Evolutionary conservation across 371 early-diverging fungal species (phyloP), one percentile per base, ranked within the genome.

Genomic region (Globomyces sp.): DNA sequence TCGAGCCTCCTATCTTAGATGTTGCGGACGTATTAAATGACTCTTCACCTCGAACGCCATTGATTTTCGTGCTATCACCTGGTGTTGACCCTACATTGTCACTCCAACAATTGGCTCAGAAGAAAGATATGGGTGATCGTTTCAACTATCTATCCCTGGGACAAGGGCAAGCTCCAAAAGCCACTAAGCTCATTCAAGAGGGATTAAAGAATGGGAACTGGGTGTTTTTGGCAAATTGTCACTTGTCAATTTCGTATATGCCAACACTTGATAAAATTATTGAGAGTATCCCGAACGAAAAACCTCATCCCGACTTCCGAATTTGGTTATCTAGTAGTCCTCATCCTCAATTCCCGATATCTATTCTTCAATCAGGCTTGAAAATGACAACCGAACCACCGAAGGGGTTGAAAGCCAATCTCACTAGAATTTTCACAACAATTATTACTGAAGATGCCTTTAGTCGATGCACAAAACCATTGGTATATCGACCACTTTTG

Each of bases 351-450:
- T 84, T 85, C 65, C 85, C 85, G 1, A 78, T 80, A 3, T 78
- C 82, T 0, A 79, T 85, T 44, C 68, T 84, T 44, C 82, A 85
- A 59, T 61, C 68, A 40, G 76, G 82, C 9, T 72, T 84, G 55
- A 84, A 84, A 65, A 83, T 85, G 84, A 80, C 80, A n/a, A 82
- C 79, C 1, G 85, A 85, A 68, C 82, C 82, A 43, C 85, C 85
- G 2, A 82, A 82, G 44, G 84, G 84, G 0, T 45, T 85, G 57
- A 80, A 77, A 63, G 77, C 83, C 0, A 83, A 85, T 60, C 58
- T 85, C 70, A 67, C 40, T 47, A 66, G 80, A 36, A 64, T 77
- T 9, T 83, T 76, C 46, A 67, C 70, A 46, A 69, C 74, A 1
- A 57, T 73, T 11, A 64, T 79, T 48, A 80, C 73, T 24, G 76